Conservation (phyloP, 2,329 filamentous ascomycete genomes). For the Penicillium sp. region DNA sequence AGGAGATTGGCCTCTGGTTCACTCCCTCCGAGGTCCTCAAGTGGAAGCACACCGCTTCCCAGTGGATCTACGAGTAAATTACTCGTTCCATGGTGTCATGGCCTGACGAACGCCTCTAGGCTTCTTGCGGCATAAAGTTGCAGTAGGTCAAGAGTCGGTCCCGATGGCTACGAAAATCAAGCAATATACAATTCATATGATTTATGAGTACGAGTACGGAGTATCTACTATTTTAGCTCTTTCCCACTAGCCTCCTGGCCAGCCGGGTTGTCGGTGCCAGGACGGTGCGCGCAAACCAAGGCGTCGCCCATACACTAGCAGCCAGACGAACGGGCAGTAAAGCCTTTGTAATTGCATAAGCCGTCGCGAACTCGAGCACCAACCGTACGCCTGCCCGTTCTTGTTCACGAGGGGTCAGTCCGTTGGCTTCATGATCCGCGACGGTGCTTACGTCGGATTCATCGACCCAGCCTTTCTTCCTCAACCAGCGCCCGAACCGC, state of each 20-base stretch:
- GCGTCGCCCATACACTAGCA: slow-evolving; percentile 81
- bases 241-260: slow-evolving; percentile 41
- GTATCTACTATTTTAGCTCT: slow-evolving; percentile 4
- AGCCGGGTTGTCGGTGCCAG: slow-evolving; percentile 49
- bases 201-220: slow-evolving; percentile 6
- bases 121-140: slow-evolving; percentile 18
- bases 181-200: slow-evolving; percentile 18
- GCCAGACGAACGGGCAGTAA: slow-evolving; percentile 74
- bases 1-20: slow-evolving; percentile 99
- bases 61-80: slow-evolving; percentile 90
- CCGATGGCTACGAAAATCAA: slow-evolving; percentile 15
- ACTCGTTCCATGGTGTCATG: slow-evolving; percentile 18
- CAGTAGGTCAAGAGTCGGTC: slow-evolving; percentile 14
- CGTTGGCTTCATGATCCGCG: slow-evolving; percentile 27
- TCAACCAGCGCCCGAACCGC: slow-evolving; percentile 74
- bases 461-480: slow-evolving; percentile 74
- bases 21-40: slow-evolving; percentile 76
- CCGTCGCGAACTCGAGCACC: slow-evolving; percentile 72
- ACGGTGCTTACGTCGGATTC: slow-evolving; percentile 48
- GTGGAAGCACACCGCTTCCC: slow-evolving; percentile 80
- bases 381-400: slow-evolving; percentile 51
- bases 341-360: slow-evolving; percentile 86
- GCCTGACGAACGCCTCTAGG: slow-evolving; percentile 15
- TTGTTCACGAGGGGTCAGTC: slow-evolving; percentile 25
- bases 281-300: slow-evolving; percentile 78